Evolutionary conservation across 2,329 filamentous ascomycete genomes (phyloP).

Genomic region (Aureobasidium namibiae): DNA sequence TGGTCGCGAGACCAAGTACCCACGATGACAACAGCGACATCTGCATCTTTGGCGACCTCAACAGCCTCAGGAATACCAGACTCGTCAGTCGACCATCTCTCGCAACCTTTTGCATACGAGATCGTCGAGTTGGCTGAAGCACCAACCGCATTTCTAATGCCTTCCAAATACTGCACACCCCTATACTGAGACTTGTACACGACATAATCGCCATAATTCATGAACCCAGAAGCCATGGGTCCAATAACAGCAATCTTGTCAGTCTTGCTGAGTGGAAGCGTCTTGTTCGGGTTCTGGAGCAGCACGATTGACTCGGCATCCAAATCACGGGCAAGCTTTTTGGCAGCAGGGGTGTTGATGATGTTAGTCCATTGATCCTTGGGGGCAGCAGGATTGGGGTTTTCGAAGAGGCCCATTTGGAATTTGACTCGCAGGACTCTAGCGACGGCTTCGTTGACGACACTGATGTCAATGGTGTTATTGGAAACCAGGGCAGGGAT

Average conservation of each 20-base stretch:
- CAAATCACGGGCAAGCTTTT: constrained; percentile 54
- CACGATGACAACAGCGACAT: constrained; percentile 65
- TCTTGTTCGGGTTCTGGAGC: constrained; percentile 60
- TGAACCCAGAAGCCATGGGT: constrained; percentile 63
- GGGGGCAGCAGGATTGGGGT: constrained; percentile 54
- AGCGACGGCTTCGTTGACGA: constrained; percentile 59
- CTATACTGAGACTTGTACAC: constrained; percentile 55
- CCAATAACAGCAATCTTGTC: constrained; percentile 65
- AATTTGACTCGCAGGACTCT: constrained; percentile 62
- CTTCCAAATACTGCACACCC: constrained; percentile 62
- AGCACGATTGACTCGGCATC: constrained; percentile 64
- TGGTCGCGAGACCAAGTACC: constrained; percentile 72
- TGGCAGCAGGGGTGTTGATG: constrained; percentile 54
- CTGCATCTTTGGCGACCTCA: constrained; percentile 55
- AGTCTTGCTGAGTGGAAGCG: constrained; percentile 56
- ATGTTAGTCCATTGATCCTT: constrained; percentile 47
- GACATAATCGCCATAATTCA: constrained; percentile 71
- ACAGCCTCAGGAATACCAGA: constrained; percentile 60
- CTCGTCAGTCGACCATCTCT: constrained; percentile 63
- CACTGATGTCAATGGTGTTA: constrained; percentile 50
- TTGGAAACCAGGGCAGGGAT: constrained; percentile 57
- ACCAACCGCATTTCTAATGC: constrained; percentile 52
- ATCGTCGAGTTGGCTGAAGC: constrained; percentile 43
- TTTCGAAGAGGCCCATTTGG: constrained; percentile 61
- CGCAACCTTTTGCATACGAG: constrained; percentile 61